Evolutionary conservation across 345 rosid genomes (phyloP), one percentile per base, ranked within the genome.

Genomic region (Bruguiera parviflora): DNA sequence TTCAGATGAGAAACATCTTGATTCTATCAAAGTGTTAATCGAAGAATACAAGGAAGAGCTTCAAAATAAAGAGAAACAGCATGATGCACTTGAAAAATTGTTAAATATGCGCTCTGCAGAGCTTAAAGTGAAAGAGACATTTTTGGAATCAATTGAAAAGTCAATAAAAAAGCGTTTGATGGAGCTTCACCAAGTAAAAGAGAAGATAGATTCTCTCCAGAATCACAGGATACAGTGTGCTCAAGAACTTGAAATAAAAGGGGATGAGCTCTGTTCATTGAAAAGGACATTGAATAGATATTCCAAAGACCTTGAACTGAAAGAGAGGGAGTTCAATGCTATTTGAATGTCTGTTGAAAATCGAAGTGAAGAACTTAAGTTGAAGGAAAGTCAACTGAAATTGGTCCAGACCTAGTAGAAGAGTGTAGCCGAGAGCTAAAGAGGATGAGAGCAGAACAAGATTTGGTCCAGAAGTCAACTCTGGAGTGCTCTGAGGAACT

Each of bases 251-350:
- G 65, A 66, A 35, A 24, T 28, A 22, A 29, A 47, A 62, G 66
- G 46, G 46, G 62, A 64, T 19, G 31, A 31, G n/a, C 20, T 53
- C 66, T 61, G 53, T 64, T 69, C 69, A 6, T 5, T 71, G 19
- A 68, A 68, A n/a, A 56, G 31, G 43, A 68, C 53, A 58, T 35
- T 68, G 39, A 58, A 68, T 37, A 27, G 63, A 25, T 57, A 66
- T 61, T 33, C 61, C 24, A 1, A 65, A 27, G 61, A 71, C 21
- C 33, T 70, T 53, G 79, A 75, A 57, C 66, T 61, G 64, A 77
- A 49, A 37, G 71, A 65, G 65, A 74, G 61, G 73, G 64, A 78
- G 64, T 62, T 73, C 9, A 56, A 77, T 33, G 69, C 51, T 33
- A 31, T 77, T 39, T 58, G 59, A 22, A 53, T 60, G 32, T 47